A percentile compares a stretch with the other conserved stretches of the same genome.
These are phyloP conservation scores for Puccinia novopanici DNA, from an alignment of 1,284 basidiomycete genomes.

Conservation along the genomic window DNA sequence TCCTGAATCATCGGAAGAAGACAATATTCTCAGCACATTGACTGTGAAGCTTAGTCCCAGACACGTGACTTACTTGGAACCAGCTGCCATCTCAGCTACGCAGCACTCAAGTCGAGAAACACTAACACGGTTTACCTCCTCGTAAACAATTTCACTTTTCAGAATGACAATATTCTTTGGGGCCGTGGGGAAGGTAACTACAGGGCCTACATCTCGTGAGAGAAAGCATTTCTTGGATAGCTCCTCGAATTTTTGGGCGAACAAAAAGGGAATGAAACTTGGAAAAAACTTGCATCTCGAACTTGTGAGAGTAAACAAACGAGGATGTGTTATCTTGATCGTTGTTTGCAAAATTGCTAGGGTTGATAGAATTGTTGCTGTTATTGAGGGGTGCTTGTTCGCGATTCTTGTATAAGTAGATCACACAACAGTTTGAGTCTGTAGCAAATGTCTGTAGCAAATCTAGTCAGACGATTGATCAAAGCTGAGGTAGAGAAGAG, in stretches of 20 bases:
- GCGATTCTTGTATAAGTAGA: slow-evolving; percentile 76
- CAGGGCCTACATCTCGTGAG: slow-evolving; percentile 51
- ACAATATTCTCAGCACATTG: no score
- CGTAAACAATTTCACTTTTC: slow-evolving; percentile 91
- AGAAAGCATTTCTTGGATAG: slow-evolving; percentile 9
- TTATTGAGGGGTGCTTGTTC: slow-evolving; percentile 71
- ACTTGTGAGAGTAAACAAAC: slow-evolving; percentile 71
- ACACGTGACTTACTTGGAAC: no score
- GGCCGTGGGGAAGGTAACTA: slow-evolving; percentile 96
- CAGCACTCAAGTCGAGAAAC: slow-evolving; percentile 97
- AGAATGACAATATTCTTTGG: slow-evolving; percentile 89
- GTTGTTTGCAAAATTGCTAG: neutral
- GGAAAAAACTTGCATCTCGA: slow-evolving; percentile 79
- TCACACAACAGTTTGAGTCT: slow-evolving; percentile 65
- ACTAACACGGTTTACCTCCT: slow-evolving; percentile 88
- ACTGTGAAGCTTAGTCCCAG: no score
- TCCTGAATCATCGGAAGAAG: no score
- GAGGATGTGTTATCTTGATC: slow-evolving; percentile 35
- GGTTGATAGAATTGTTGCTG: neutral
- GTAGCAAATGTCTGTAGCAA: no score
- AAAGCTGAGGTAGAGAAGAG: slow-evolving; percentile 69
- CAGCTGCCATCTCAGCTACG: slow-evolving; percentile 84
- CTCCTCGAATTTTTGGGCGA: slow-evolving; percentile 77
- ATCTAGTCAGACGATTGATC: slow-evolving; percentile 71
- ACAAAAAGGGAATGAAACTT: slow-evolving; percentile 98